Conservation (phyloP, 208 protist species). For the Vickermania ingenoplastis region DNA sequence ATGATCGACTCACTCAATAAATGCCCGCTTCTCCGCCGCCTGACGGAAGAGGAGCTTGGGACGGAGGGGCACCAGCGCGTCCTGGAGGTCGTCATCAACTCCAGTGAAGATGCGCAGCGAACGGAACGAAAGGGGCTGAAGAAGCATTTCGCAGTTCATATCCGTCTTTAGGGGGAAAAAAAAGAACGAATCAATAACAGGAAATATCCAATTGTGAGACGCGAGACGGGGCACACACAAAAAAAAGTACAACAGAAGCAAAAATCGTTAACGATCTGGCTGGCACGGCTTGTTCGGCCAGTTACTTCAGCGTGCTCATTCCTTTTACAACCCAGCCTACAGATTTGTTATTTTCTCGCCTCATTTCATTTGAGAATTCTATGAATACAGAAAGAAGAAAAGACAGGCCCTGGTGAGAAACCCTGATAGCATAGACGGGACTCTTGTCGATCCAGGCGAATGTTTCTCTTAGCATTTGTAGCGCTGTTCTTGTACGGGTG, state of each 20-base stretch:
- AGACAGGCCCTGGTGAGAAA: no score
- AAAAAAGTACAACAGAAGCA: no score
- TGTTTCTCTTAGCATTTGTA: not conserved
- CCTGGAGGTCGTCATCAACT: slow-evolving; percentile 47
- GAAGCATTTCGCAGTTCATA: slow-evolving; percentile 79
- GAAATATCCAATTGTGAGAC: slow-evolving; percentile 1
- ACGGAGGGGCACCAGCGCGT: slow-evolving; percentile 32
- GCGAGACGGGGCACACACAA: no score
- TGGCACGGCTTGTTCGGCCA: no score
- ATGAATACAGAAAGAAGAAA: no score
- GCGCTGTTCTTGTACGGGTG: slow-evolving; percentile 7
- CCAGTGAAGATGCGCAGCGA: slow-evolving; percentile 82
- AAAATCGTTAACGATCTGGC: no score
- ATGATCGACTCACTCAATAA: slow-evolving; percentile 89
- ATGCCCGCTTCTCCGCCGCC: slow-evolving; percentile 89
- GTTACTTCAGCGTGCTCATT: no score
- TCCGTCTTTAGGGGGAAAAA: slow-evolving; percentile 22
- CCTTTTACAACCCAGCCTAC: no score
- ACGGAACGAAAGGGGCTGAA: slow-evolving; percentile 67
- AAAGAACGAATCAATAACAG: not conserved
- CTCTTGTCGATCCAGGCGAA: no score
- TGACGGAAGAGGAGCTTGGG: slow-evolving; percentile 55
- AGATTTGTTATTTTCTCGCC: no score
- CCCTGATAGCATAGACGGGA: no score
- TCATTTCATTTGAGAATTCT: no score